phyloP scores from a whole-genome alignment of 2,329 filamentous ascomycete genomes.

The Gyromitra esculenta region DNA sequence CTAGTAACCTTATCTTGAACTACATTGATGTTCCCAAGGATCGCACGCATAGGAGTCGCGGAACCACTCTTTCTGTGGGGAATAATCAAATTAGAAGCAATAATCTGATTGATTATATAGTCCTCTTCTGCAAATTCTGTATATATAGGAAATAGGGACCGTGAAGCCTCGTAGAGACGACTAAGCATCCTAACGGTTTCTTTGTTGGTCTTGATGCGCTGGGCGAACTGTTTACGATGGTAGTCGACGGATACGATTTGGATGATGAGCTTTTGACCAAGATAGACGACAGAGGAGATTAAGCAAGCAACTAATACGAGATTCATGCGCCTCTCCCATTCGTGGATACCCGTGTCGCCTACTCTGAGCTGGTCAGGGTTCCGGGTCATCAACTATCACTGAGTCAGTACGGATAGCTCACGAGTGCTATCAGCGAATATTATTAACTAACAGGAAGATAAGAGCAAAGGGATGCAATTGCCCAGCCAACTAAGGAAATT shows the following conservation, averaged over 20 bases:
- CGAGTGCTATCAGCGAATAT: not conserved
- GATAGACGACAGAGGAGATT: conserved; percentile 74
- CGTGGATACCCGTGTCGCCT: conserved; percentile 49
- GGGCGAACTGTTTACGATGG: conserved; percentile 83
- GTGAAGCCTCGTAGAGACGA: conserved; percentile 88
- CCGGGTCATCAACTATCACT: conserved; percentile 56
- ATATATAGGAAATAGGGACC: conserved; percentile 88
- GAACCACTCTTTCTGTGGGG: conserved; percentile 70
- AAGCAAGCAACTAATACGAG: conserved; percentile 74
- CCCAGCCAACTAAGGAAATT: conserved; percentile 75
- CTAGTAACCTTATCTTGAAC: conserved; percentile 94
- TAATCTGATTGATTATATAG: conserved; percentile 85
- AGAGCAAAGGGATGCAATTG: conserved; percentile 70
- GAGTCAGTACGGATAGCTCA: conserved; percentile 31
- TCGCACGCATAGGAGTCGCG: conserved; percentile 79
- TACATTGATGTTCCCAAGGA: conserved; percentile 77
- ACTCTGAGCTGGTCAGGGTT: conserved; percentile 55
- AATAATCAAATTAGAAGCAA: conserved; percentile 65
- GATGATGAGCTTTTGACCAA: conserved; percentile 80
- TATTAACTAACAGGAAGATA: conserved; percentile 62
- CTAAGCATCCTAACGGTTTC: conserved; percentile 82
- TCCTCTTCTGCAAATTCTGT: conserved; percentile 95
- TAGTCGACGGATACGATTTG: conserved; percentile 87
- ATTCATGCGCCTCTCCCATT: conserved; percentile 66
- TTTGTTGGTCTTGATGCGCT: conserved; percentile 88